Base-by-base conservation (phyloP, 441 rosid genomes). In the Corymbia calophylla region DNA sequence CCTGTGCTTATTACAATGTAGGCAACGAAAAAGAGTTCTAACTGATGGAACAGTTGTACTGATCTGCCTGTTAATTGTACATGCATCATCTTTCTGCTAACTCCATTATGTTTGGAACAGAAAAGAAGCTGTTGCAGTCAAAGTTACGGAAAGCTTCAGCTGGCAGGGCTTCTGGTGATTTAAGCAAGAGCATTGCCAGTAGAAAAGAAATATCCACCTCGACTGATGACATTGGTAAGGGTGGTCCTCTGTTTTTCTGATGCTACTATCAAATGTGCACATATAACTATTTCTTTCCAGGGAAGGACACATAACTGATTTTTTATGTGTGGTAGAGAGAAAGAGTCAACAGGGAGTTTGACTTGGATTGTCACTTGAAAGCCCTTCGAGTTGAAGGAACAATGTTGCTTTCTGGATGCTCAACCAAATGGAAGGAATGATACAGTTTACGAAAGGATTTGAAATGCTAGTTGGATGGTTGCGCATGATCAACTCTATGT, bases 81-180 rank as follows among this genome's bases (percentile, higher is more conserved):
- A 88, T 93, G 88, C 64, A 70, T 62, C 89, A 88, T 87, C 66
- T 86, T 54, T 86, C n/a, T 54, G n/a, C 60, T 51, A 53, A 86
- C 51, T 55, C 49, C 53, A 86, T 53, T 86, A 60, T 86, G 62
- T 86, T 48, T 53, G 66, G 60, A 55, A 53, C 99, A 98, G 99
- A 98, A 94, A 98, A 97, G 97, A 97, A 97, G 94, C 89, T 95
- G 66, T 90, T 98, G 94, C 99, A 96, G 92, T 95, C 97, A 86
- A 97, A 95, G 95, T 91, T 97, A 89, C 94, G 95, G 89, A 97
- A 96, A 92, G 96, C 98, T 91, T 95, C 97, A 82, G 87, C 92
- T 12, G 89, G 95, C 87, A 95, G 93, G 88, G 96, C 94, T 89
- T 91, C 96, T 90, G 21, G 88, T 89, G 96, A 94, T 89, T 86